A percentile compares a stretch with the other conserved stretches of the same genome.
These are phyloP conservation scores for Cutaneotrichosporon cyanovorans DNA, from an alignment of 1,284 basidiomycete species.

Conservation along the genomic window DNA sequence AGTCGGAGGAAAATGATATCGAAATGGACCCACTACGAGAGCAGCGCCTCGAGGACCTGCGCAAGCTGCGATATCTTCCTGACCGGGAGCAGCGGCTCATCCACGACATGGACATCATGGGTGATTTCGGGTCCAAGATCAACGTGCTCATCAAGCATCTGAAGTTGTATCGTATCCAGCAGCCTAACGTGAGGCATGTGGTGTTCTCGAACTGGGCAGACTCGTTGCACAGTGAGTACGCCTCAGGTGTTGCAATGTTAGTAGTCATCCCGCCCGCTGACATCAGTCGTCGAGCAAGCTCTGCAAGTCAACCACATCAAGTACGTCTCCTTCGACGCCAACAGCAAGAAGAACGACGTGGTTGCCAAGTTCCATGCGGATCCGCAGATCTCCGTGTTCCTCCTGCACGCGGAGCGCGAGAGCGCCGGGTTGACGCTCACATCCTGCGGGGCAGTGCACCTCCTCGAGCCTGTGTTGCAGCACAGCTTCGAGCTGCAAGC, in stretches of 20 bases:
- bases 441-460: constrained; percentile 41
- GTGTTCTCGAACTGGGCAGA: constrained; percentile 45
- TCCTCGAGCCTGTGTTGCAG: constrained; percentile 44
- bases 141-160: constrained; percentile 43
- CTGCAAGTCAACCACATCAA: constrained; percentile 32
- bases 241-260: not conserved
- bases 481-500: constrained; percentile 46
- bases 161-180: constrained; percentile 20
- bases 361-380: constrained; percentile 38
- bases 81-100: constrained; percentile 20
- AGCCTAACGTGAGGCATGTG: constrained; percentile 35
- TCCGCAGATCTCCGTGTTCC: constrained; percentile 37
- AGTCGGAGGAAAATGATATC: constrained; percentile 2
- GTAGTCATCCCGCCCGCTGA: too few species aligned
- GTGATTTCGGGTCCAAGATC: constrained; percentile 45
- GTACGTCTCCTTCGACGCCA: constrained; percentile 31
- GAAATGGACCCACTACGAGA: constrained; percentile 16
- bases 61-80: constrained; percentile 26
- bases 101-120: constrained; percentile 33
- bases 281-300: constrained; percentile 39
- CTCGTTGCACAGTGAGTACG: constrained; percentile 36
- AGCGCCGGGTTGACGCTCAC: constrained; percentile 44
- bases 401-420: constrained; percentile 43
- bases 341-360: constrained; percentile 29
- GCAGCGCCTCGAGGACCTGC: constrained; percentile 17